Base-by-base conservation (phyloP, 805 yeast species). In the Danielia reshetovae region DNA sequence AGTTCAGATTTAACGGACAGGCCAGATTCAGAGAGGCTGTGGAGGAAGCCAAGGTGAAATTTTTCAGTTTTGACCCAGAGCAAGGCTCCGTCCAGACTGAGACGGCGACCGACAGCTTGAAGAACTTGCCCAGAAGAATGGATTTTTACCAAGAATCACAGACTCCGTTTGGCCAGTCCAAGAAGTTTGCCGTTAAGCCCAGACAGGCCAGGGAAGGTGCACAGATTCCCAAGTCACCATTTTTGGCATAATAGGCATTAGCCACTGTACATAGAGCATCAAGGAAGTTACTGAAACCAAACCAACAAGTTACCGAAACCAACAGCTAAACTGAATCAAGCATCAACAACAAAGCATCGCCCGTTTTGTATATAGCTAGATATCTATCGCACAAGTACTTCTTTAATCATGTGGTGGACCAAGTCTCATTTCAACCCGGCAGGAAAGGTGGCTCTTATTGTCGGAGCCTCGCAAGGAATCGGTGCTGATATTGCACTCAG, bases 391-490 rank as follows among this genome's bases (percentile, higher is more conserved):
- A n/a, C n/a, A n/a, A n/a, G n/a, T n/a, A n/a, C n/a, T n/a, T n/a
- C n/a, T n/a, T n/a, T n/a, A n/a, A 14, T 24, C 19, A 56, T 57
- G 59, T 50, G 51, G 54, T 57, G 48, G 35, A 48, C 52, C 10
- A 40, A 31, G 11, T 25, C 38, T 4, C 39, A 59, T 22, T 57
- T 65, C 32, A 42, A 51, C 24, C 57, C 74, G 8, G 63, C 70
- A 32, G 72, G 73, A 18, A 74, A 72, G 52, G 54, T 74, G 1
- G 88, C 82, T 3, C 70, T 90, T 12, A 71, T 90, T n/a, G 76
- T 95, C 0, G 98, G 98, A 3, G 97, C 87, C 0, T 87, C 96
- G 0, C 98, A 90, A 52, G 98, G 98, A 0, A 65, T 90, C 1
- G 98, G 98, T 0, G 79, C 79, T 3, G 85, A 82, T 24, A 58